phyloP scores from a whole-genome alignment of 805 yeast species.

The Candida michaelii region DNA sequence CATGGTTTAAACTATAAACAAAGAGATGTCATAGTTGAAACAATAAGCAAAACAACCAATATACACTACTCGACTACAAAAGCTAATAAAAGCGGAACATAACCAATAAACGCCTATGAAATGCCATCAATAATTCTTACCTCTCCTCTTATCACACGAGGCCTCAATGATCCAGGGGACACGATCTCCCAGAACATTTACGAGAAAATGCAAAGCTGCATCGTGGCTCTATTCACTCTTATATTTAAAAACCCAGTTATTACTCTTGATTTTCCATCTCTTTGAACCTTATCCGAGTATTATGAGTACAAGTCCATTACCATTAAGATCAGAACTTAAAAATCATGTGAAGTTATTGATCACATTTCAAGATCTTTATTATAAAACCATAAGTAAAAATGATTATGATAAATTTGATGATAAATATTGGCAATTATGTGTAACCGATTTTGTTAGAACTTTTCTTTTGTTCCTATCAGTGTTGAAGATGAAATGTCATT shows the following conservation, averaged over 20 bases:
- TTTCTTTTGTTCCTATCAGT: background rate
- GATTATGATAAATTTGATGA: background rate
- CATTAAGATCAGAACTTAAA: conserved; percentile 1
- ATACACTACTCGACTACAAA: too few species aligned
- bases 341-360: background rate
- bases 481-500: background rate
- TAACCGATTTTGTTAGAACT: background rate
- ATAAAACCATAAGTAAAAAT: background rate
- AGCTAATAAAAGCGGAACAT: too few species aligned
- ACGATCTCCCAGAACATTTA: background rate
- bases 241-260: background rate
- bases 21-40: too few species aligned
- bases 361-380: conserved; percentile 1
- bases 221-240: background rate
- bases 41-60: too few species aligned
- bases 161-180: background rate
- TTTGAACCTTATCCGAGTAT: background rate
- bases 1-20: too few species aligned
- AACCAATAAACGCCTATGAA: too few species aligned
- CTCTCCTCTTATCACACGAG: background rate
- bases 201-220: background rate
- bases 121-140: too few species aligned
- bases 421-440: conserved; percentile 5
- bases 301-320: background rate
- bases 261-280: too few species aligned